Conservation (phyloP, 257 asterid species). For the Solanum etuberosum region DNA sequence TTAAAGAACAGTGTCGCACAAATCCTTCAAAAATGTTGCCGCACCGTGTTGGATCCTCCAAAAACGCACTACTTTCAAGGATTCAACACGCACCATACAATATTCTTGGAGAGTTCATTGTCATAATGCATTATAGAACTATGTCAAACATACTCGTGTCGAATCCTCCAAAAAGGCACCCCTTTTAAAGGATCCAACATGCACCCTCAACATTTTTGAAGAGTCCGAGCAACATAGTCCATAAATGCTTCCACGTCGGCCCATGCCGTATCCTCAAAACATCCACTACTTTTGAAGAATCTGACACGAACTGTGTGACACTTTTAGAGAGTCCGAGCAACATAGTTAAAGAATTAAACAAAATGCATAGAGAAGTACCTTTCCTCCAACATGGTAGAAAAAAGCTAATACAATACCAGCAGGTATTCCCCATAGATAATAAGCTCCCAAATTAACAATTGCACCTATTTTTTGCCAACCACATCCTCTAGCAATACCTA, state of each 20-base stretch:
- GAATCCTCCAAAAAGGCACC: not conserved
- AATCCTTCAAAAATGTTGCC: not conserved
- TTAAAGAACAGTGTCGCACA: not conserved
- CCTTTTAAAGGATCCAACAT: not conserved
- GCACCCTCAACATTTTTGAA: not conserved
- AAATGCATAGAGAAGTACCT: constrained; percentile 21
- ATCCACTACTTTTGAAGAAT: not conserved
- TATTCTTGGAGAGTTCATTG: not conserved
- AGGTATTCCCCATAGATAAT: constrained; percentile 56
- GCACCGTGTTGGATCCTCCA: not conserved
- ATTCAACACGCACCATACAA: not conserved
- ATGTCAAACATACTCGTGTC: not conserved
- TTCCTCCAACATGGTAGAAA: constrained; percentile 47
- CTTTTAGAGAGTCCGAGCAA: not conserved
- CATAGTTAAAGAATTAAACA: not conserved
- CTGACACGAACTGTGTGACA: not conserved
- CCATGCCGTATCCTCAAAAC: not conserved
- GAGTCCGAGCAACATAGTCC: accelerated
- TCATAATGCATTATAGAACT: not conserved
- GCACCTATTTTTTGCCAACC: constrained; percentile 84
- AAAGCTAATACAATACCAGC: constrained; percentile 41
- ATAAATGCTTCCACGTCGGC: not conserved
- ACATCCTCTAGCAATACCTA: constrained; percentile 26
- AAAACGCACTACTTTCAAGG: not conserved
- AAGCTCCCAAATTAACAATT: constrained; percentile 43